These are phyloP conservation scores for Hygrophorus russula DNA, from an alignment of 768 basidiomycete genomes.

Conservation along the genomic window DNA sequence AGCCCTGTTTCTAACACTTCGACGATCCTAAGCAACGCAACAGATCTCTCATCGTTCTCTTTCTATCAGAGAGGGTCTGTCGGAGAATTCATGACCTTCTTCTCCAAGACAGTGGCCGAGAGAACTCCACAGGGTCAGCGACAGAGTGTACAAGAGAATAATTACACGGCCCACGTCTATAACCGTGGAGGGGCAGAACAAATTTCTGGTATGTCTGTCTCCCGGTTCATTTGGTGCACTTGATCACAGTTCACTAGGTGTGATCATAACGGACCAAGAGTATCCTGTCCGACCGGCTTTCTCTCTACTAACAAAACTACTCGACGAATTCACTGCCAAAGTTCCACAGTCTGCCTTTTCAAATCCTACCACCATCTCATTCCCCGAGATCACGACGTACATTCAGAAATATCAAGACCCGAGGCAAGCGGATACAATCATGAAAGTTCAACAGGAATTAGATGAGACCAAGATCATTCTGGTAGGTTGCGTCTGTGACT, in stretches of 20 bases:
- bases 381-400: conserved; percentile 67
- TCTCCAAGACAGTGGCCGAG: conserved; percentile 86
- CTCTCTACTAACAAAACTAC: conserved; percentile 83
- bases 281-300: conserved; percentile 96
- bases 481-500: conserved; percentile 33
- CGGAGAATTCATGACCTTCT: conserved; percentile 88
- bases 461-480: conserved; percentile 99
- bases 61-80: conserved; percentile 89
- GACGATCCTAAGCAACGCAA: conserved; percentile 54
- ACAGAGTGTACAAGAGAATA: conserved; percentile 91
- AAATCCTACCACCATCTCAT: conserved; percentile 59
- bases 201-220: conserved; percentile 54
- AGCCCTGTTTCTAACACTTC: conserved; percentile 53
- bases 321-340: conserved; percentile 85
- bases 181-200: conserved; percentile 81
- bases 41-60: conserved; percentile 82
- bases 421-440: conserved; percentile 92
- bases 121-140: conserved; percentile 81
- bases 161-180: conserved; percentile 88
- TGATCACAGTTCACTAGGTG: conserved; percentile 35
- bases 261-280: conserved; percentile 90
- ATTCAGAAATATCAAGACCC: conserved; percentile 95
- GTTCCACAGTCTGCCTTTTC: conserved; percentile 61
- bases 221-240: conserved; percentile 4
- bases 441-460: conserved; percentile 95